Percentiles rank a stretch among this genome's conserved stretches.
phyloP scores from a whole-genome alignment of 2,329 filamentous ascomycete genomes.

The Fusarium pseudonygamai region DNA sequence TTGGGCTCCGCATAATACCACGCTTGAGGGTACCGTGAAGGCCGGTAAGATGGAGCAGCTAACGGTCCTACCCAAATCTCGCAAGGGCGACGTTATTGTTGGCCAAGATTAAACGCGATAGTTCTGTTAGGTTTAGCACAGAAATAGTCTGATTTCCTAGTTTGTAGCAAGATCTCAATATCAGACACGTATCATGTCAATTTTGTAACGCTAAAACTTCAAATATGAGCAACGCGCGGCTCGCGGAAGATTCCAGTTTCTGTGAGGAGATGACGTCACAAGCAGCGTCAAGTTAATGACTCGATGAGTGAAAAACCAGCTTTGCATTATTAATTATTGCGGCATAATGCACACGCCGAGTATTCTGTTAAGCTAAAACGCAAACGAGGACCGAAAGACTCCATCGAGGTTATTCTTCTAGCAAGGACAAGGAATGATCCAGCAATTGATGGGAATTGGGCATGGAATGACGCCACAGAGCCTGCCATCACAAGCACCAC shows the following conservation, averaged over 20 bases:
- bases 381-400: background rate
- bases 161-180: fast-evolving
- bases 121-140: fast-evolving
- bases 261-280: background rate
- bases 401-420: background rate
- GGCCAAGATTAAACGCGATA: background rate
- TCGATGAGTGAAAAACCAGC: background rate
- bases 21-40: background rate
- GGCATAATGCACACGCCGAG: background rate
- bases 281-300: background rate
- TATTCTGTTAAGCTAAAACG: too few relatives aligned
- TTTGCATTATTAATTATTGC: background rate
- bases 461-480: conserved; percentile 23
- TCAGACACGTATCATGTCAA: fast-evolving
- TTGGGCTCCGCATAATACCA: background rate
- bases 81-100: background rate
- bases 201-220: too few relatives aligned
- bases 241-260: background rate
- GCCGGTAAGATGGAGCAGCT: background rate
- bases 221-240: background rate
- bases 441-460: conserved; percentile 25
- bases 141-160: background rate
- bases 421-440: conserved; percentile 29
- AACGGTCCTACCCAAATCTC: background rate
- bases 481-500: conserved; percentile 21